These are phyloP conservation scores for Gliomastix tumulicola DNA, from an alignment of 2,329 filamentous ascomycete species.

Conservation along the genomic window DNA sequence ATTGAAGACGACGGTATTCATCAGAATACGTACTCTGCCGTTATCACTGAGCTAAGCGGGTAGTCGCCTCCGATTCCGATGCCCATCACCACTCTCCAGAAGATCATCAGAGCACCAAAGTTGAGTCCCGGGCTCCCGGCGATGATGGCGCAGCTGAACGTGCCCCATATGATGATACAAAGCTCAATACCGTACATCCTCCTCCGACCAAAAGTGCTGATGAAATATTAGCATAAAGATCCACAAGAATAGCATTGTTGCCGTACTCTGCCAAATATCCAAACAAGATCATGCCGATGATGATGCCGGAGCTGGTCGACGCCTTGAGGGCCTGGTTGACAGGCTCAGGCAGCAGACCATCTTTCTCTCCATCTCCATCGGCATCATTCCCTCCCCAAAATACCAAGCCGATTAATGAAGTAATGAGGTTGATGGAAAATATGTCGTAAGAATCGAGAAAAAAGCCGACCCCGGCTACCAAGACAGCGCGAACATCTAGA, in stretches of 20 bases:
- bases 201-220: constrained; percentile 59
- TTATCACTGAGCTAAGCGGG: constrained; percentile 73
- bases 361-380: constrained; percentile 43
- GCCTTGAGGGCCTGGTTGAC: constrained; percentile 73
- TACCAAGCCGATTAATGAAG: constrained; percentile 65
- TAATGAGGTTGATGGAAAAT: constrained; percentile 73
- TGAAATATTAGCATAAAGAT: not conserved
- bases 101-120: constrained; percentile 56
- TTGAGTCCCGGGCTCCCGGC: constrained; percentile 54
- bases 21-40: constrained; percentile 50
- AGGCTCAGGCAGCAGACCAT: constrained; percentile 52
- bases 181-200: constrained; percentile 79
- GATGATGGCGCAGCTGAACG: constrained; percentile 58
- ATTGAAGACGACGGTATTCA: not conserved
- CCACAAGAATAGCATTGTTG: not conserved
- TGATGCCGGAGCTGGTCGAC: constrained; percentile 72
- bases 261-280: constrained; percentile 65
- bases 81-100: constrained; percentile 74
- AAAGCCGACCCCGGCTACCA: constrained; percentile 76
- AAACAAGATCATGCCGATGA: constrained; percentile 71
- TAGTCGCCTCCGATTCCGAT: constrained; percentile 79
- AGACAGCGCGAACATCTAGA: constrained; percentile 58
- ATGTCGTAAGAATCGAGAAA: constrained; percentile 79
- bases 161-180: constrained; percentile 64
- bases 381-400: constrained; percentile 52